phyloP scores from a whole-genome alignment of 1,284 basidiomycete genomes.

The Rhodofomes roseus region DNA sequence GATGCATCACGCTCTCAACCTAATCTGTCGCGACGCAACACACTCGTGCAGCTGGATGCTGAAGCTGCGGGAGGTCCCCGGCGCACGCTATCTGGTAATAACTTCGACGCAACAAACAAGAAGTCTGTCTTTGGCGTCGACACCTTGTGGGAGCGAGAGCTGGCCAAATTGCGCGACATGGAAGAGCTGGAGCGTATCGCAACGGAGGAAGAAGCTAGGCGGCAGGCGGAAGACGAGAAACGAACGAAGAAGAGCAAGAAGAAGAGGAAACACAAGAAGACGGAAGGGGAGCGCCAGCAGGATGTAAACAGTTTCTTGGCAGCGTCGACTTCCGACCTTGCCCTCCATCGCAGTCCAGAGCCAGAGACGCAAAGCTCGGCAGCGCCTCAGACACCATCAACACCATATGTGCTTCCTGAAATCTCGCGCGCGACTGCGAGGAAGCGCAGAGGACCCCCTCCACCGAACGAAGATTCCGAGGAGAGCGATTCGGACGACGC shows the following conservation, averaged over 20 bases:
- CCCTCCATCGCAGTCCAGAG: neutral
- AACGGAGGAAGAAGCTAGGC: slow-evolving; percentile 41
- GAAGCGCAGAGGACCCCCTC: slow-evolving; percentile 39
- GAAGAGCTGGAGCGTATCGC: slow-evolving; percentile 59
- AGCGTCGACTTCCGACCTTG: slow-evolving; percentile 3
- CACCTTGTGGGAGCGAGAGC: slow-evolving; percentile 77
- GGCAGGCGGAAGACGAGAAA: slow-evolving; percentile 41
- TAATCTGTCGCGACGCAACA: slow-evolving; percentile 43
- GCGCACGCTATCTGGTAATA: slow-evolving; percentile 13
- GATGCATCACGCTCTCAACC: slow-evolving; percentile 38
- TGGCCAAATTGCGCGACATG: slow-evolving; percentile 68
- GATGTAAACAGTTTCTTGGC: neutral
- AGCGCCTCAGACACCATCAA: slow-evolving; percentile 24
- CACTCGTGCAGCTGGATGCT: slow-evolving; percentile 60
- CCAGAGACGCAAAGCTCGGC: neutral
- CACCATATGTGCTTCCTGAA: slow-evolving; percentile 52
- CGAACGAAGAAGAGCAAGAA: slow-evolving; percentile 38
- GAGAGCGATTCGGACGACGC: slow-evolving; percentile 45
- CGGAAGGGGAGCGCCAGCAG: slow-evolving; percentile 21
- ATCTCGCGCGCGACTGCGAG: slow-evolving; percentile 42
- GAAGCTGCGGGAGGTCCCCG: slow-evolving; percentile 31
- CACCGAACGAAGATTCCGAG: slow-evolving; percentile 43
- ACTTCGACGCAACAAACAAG: slow-evolving; percentile 30
- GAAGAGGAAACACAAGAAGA: slow-evolving; percentile 42
- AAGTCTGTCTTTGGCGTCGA: slow-evolving; percentile 83